phyloP scores from a whole-genome alignment of 2,329 filamentous ascomycete species.

The Aspergillus sp. region DNA sequence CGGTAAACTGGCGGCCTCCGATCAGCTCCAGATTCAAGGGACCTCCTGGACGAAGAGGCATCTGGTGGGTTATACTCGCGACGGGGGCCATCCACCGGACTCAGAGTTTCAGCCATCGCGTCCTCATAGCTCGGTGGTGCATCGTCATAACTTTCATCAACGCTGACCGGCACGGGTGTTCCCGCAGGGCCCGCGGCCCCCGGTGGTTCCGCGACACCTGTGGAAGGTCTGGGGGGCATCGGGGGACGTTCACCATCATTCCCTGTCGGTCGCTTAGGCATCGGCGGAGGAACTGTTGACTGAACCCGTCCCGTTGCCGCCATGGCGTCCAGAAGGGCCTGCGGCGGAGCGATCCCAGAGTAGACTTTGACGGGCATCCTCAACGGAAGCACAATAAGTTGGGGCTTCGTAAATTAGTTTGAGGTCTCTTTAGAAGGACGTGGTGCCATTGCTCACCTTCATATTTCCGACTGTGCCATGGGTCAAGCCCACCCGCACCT shows the following conservation, averaged over 20 bases:
- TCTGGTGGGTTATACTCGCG: conserved; percentile 49
- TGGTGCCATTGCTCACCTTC: conserved; percentile 38
- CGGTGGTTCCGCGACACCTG: neutral
- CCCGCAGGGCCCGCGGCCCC: neutral
- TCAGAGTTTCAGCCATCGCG: conserved; percentile 76
- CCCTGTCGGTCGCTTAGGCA: conserved; percentile 23
- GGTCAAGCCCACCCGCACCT: conserved; percentile 74
- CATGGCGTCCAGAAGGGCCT: conserved; percentile 70
- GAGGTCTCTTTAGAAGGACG: neutral
- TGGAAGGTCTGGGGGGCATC: conserved; percentile 39
- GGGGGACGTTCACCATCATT: conserved; percentile 31
- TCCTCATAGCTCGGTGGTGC: conserved; percentile 96
- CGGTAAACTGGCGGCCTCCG: conserved; percentile 32
- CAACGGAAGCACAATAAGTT: conserved; percentile 75
- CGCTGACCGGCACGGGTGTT: conserved; percentile 22
- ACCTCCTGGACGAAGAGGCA: conserved; percentile 28
- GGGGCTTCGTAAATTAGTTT: conserved; percentile 46
- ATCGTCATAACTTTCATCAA: conserved; percentile 54
- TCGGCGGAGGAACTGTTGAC: conserved; percentile 17
- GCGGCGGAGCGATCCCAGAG: conserved; percentile 81
- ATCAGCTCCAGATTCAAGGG: conserved; percentile 39
- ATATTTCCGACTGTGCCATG: conserved; percentile 62
- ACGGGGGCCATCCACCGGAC: conserved; percentile 69
- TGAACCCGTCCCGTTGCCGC: conserved; percentile 30
- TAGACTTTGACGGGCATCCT: conserved; percentile 77